These are phyloP conservation scores for Colletotrichum sansevieriae DNA, from an alignment of 2,329 filamentous ascomycete genomes.

Conservation along the genomic window DNA sequence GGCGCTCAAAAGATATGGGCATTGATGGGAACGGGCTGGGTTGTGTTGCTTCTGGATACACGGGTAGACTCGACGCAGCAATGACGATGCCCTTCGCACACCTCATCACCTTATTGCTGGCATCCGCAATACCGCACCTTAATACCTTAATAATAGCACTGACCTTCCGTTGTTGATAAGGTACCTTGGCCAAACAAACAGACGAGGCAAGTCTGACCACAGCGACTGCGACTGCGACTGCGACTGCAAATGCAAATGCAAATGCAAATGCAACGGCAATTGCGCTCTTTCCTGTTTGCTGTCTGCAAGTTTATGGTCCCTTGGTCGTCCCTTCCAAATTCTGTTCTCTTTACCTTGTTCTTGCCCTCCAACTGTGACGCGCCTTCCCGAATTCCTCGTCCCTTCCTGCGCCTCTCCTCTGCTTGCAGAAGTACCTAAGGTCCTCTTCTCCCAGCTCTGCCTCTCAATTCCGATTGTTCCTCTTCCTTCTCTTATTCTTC, in stretches of 20 bases:
- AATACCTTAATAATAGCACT: constrained; percentile 10
- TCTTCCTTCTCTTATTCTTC: neutral
- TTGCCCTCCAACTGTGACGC: no score
- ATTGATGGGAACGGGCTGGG: no score
- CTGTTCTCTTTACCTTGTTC: no score
- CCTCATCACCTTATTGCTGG: constrained; percentile 4
- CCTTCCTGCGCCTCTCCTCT: neutral
- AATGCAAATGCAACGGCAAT: neutral
- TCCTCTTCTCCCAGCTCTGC: neutral
- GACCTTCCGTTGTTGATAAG: neutral
- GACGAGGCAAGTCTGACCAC: constrained; percentile 17
- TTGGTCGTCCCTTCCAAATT: neutral
- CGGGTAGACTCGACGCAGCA: neutral
- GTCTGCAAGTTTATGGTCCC: neutral
- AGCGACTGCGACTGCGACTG: neutral
- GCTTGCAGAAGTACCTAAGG: neutral
- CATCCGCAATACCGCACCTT: neutral
- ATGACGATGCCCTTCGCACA: constrained; percentile 1
- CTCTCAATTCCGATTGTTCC: no score
- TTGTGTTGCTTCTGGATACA: neutral
- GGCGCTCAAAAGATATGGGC: neutral
- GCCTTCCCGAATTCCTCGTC: neutral
- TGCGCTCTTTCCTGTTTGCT: neutral
- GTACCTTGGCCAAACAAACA: neutral
- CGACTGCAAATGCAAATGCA: neutral